These are phyloP conservation scores for Ogataea glucozyma DNA, from an alignment of 805 yeast species.

Conservation along the genomic window DNA sequence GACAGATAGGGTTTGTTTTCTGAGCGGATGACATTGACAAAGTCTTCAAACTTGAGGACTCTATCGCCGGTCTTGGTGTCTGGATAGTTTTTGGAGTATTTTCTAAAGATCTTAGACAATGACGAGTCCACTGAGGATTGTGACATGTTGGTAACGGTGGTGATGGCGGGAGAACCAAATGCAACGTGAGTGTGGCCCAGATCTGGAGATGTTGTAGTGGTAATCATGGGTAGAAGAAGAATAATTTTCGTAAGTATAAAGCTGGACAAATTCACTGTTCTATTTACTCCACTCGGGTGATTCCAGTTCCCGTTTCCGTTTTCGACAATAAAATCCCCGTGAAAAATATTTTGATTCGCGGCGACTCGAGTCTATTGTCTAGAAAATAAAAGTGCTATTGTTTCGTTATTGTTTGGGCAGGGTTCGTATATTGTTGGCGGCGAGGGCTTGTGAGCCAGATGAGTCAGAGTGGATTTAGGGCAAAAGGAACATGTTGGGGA, in stretches of 20 bases:
- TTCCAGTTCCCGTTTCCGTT: slow-evolving; percentile 3
- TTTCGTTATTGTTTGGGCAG: slow-evolving; percentile 1
- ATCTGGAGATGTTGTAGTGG: slow-evolving; percentile 14
- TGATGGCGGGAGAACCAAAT: not conserved
- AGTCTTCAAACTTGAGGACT: slow-evolving; percentile 41
- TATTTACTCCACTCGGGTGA: slow-evolving; percentile 6
- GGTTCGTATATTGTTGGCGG: too few species aligned
- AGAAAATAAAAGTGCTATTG: not conserved
- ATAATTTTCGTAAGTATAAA: not conserved
- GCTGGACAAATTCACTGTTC: not conserved
- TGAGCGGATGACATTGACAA: slow-evolving; percentile 44
- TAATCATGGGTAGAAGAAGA: slow-evolving; percentile 7
- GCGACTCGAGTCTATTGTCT: not conserved
- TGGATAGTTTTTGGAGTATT: slow-evolving; percentile 40
- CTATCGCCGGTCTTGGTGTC: slow-evolving; percentile 32
- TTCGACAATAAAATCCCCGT: slow-evolving; percentile 5
- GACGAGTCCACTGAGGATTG: slow-evolving; percentile 20
- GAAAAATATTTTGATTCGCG: slow-evolving; percentile 5
- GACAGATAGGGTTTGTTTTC: slow-evolving; percentile 41
- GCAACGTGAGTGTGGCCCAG: slow-evolving; percentile 6
- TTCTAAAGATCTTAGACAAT: slow-evolving; percentile 41
- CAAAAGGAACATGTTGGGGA: slow-evolving; percentile 2
- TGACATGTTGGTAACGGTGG: slow-evolving; percentile 14
- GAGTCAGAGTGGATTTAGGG: slow-evolving; percentile 7
- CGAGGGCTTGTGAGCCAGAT: not conserved